Percentiles rank a stretch among this genome's conserved stretches.
phyloP scores from a whole-genome alignment of 352 stramenopile genomes.

The Phytophthora megakarya region DNA sequence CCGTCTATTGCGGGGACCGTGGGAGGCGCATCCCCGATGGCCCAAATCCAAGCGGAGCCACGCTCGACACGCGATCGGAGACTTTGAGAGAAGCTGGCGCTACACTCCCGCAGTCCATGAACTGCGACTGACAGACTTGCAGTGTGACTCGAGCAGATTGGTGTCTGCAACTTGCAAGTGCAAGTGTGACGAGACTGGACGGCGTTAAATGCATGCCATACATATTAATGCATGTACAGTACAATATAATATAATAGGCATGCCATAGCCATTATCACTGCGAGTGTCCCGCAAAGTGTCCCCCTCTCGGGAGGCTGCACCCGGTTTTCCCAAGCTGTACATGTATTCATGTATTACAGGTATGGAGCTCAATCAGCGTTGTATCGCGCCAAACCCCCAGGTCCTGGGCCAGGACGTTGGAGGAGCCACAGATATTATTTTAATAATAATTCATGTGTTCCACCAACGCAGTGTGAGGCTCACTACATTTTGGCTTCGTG shows the following conservation, averaged over 20 bases:
- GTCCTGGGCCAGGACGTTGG: no score
- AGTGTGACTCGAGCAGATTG: background rate
- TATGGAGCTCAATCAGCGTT: no score
- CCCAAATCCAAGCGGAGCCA: conserved; percentile 27
- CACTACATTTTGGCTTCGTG: background rate
- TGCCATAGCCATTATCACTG: conserved; percentile 24
- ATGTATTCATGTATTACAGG: background rate
- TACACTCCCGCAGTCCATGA: background rate
- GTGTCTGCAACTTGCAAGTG: background rate
- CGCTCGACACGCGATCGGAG: conserved; percentile 5
- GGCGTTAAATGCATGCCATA: conserved; percentile 22
- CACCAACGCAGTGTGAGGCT: background rate
- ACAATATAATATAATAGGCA: conserved; percentile 4
- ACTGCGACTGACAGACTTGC: no score
- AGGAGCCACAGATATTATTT: no score
- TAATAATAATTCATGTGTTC: no score
- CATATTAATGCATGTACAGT: no score
- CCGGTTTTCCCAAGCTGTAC: background rate
- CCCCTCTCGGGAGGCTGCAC: background rate
- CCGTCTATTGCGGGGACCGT: conserved; percentile 29
- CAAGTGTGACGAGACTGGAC: conserved; percentile 11
- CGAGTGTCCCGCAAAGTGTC: conserved; percentile 18
- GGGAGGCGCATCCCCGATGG: conserved; percentile 27
- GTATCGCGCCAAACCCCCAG: no score
- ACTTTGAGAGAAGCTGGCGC: conserved; percentile 1